Evolutionary conservation across 2,329 filamentous ascomycete species (phyloP).

Genomic region (Clathrospora elynae): DNA sequence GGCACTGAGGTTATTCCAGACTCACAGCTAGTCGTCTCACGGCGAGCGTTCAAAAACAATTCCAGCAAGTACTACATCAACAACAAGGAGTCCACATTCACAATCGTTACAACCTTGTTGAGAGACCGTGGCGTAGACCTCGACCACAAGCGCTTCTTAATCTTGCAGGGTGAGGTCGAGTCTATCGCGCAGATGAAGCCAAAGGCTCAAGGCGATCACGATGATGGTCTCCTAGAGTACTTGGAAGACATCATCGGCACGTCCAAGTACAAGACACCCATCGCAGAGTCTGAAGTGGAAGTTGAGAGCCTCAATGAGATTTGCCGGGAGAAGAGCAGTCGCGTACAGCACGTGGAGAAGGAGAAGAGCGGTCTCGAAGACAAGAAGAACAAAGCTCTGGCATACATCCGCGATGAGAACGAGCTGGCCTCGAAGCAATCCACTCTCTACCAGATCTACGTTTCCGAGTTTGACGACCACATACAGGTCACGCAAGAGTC

Average conservation of each 20-base stretch:
- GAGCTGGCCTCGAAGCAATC: constrained; percentile 89
- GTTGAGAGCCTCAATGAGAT: constrained; percentile 93
- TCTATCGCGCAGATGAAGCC: constrained; percentile 99
- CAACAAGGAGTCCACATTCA: constrained; percentile 86
- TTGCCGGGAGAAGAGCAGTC: constrained; percentile 90
- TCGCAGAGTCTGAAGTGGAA: constrained; percentile 89
- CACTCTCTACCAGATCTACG: constrained; percentile 88
- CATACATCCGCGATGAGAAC: constrained; percentile 90
- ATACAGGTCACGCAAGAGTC: constrained; percentile 86
- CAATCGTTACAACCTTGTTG: constrained; percentile 83
- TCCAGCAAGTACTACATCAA: constrained; percentile 99
- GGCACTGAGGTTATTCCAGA: constrained; percentile 77
- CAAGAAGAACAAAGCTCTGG: constrained; percentile 93
- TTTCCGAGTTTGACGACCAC: constrained; percentile 87
- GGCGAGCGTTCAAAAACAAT: constrained; percentile 96
- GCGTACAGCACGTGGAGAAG: constrained; percentile 97
- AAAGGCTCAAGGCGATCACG: constrained; percentile 92
- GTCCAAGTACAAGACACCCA: constrained; percentile 96
- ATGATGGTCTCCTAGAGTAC: constrained; percentile 94
- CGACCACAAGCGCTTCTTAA: constrained; percentile 97
- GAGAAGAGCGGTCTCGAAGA: constrained; percentile 91
- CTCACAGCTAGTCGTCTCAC: constrained; percentile 84
- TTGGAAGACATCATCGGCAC: constrained; percentile 98
- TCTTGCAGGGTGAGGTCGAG: constrained; percentile 96
- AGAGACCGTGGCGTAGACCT: constrained; percentile 89